These are phyloP conservation scores for Prunus salicina DNA, from an alignment of 306 rosid genomes.

Conservation along the genomic window DNA sequence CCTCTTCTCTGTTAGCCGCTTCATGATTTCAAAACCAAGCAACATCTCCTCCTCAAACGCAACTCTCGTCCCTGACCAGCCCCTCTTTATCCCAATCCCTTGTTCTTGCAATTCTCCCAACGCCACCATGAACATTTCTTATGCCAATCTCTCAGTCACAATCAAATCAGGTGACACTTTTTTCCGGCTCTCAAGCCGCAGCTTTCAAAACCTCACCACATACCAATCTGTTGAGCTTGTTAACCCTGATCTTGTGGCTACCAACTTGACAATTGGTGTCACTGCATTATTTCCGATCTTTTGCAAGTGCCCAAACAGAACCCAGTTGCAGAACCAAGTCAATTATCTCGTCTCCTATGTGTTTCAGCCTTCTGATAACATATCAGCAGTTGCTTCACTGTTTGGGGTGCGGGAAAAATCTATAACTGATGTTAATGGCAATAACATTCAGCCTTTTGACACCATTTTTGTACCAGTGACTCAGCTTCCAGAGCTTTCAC, in stretches of 20 bases:
- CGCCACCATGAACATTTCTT: conserved; percentile 47
- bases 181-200: conserved; percentile 40
- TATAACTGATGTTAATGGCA: conserved; percentile 42
- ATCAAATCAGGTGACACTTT: conserved; percentile 53
- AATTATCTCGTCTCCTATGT: conserved; percentile 64
- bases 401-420: conserved; percentile 35
- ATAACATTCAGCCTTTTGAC: conserved; percentile 25
- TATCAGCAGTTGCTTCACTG: conserved; percentile 49
- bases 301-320: conserved; percentile 66
- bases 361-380: conserved; percentile 59
- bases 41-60: conserved; percentile 60
- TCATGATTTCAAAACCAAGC: conserved; percentile 50
- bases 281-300: conserved; percentile 58
- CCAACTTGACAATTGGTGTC: conserved; percentile 44
- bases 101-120: conserved; percentile 66
- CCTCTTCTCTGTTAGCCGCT: conserved; percentile 73
- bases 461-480: conserved; percentile 68
- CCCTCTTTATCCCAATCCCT: conserved; percentile 64
- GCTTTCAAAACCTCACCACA: conserved; percentile 63
- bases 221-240: conserved; percentile 59
- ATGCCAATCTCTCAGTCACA: conserved; percentile 58
- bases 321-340: conserved; percentile 20
- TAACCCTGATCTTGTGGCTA: conserved; percentile 54
- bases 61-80: conserved; percentile 41
- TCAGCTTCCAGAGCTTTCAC: conserved; percentile 53